phyloP scores from a whole-genome alignment of 2,329 filamentous ascomycete species.

The Fusarium oligoseptatum region DNA sequence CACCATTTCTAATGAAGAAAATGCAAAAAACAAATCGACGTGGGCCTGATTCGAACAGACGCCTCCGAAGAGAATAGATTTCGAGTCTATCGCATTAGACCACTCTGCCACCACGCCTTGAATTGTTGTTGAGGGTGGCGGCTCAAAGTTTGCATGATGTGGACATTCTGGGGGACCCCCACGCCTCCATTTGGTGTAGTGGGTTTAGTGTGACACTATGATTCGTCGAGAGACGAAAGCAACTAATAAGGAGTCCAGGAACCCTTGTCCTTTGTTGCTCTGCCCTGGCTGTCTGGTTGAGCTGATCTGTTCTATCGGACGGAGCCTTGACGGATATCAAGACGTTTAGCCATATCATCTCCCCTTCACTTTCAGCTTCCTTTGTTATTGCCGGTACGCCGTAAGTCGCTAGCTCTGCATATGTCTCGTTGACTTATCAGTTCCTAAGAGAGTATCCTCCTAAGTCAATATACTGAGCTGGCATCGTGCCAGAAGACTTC shows the following conservation, averaged over 20 bases:
- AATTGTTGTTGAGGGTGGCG: not conserved
- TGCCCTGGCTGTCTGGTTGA: not conserved
- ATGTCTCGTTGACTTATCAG: fast-evolving
- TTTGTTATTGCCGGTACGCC: too few species aligned
- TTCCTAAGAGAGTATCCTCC: not conserved
- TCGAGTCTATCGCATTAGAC: not conserved
- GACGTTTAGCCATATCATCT: not conserved
- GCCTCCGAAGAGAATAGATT: slow-evolving; percentile 10
- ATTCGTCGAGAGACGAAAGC: not conserved
- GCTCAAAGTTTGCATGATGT: not conserved
- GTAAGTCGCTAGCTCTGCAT: fast-evolving
- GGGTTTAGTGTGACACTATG: not conserved
- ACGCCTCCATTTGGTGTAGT: not conserved
- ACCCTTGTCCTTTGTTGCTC: not conserved
- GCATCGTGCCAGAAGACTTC: not conserved
- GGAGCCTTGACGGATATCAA: fast-evolving
- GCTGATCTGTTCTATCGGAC: not conserved
- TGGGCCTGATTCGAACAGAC: slow-evolving; percentile 5
- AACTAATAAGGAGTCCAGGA: not conserved
- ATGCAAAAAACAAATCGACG: too few species aligned
- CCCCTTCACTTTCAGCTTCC: not conserved
- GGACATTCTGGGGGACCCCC: not conserved
- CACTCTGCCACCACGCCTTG: not conserved
- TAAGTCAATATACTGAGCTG: fast-evolving
- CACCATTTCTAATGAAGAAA: too few species aligned